Evolutionary conservation across 2,329 filamentous ascomycete genomes (phyloP), one percentile per base, ranked within the genome.

Genomic region (Fragosphaeria purpurea): DNA sequence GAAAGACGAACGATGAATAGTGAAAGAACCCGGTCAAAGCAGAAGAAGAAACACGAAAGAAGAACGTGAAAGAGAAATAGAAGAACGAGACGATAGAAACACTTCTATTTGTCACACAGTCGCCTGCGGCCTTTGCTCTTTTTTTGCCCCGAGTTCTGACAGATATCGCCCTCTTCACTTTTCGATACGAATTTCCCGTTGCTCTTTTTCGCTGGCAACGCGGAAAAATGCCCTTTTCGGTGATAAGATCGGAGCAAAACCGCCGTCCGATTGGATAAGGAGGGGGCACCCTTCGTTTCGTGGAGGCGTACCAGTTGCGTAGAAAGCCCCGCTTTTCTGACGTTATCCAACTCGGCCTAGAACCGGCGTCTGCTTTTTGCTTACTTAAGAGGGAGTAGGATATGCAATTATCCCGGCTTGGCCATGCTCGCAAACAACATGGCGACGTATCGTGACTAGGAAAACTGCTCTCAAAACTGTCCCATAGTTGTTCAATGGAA

Each of bases 191-290:
- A 43, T 43, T 50, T 50, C 47, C 47, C 46, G 33, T 22, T 22
- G 22, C 22, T 22, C 22, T 44, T 6, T 46, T 40, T 10, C 6
- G n/a, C 22, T 22, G 22, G 22, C 22, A 7, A 10, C 32, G 11
- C 46, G 38, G 32, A 11, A 22, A 33, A 33, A 45, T 22, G 22
- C 22, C 22, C 22, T 22, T 44, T 33, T 55, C 55, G 55, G 55
- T 41, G 53, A 53, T 56, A 56, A 46, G 49, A 52, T 52, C 55
- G 50, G 51, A 52, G 50, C n/a, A 45, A 38, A 9, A 34, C 41
- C 38, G 13, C 41, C 40, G 13, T 50, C 54, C 50, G 48, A 56
- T 56, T 55, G 52, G 54, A 40, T 37, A 11, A 37, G 7, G 22
- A 22, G 22, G 22, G 22, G 22, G 22, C 22, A 22, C 22, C 22